phyloP scores from a whole-genome alignment of 768 basidiomycete species.

The Kwoniella heveanensis region DNA sequence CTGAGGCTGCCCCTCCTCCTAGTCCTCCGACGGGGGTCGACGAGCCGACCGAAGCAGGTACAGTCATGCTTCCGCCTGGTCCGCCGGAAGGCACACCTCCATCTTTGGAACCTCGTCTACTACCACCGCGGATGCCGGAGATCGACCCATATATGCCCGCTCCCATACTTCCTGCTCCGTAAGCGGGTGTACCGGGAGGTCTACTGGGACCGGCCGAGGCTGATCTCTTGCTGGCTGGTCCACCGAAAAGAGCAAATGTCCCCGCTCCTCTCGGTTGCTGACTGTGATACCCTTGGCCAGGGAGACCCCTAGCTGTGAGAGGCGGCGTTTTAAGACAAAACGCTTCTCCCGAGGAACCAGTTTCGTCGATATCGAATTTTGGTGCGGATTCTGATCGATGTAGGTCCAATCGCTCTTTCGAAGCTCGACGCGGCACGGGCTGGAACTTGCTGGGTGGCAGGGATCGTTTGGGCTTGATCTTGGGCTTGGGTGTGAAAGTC shows the following conservation, averaged over 20 bases:
- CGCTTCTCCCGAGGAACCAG: slow-evolving; percentile 45
- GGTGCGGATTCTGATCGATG: slow-evolving; percentile 44
- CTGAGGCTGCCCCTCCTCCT: neutral
- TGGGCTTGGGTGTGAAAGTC: slow-evolving; percentile 69
- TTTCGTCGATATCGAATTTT: slow-evolving; percentile 47
- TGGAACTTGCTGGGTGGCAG: slow-evolving; percentile 35
- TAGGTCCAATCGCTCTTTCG: slow-evolving; percentile 34
- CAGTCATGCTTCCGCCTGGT: neutral
- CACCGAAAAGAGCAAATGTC: slow-evolving; percentile 51
- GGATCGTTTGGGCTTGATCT: slow-evolving; percentile 39
- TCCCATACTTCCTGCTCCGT: neutral
- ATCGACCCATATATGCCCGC: neutral
- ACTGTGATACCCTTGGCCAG: neutral
- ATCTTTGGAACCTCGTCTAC: neutral
- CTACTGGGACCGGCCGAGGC: neutral
- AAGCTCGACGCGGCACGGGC: slow-evolving; percentile 40
- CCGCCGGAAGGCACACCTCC: neutral
- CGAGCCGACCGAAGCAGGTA: neutral
- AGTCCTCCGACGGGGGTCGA: slow-evolving; percentile 3
- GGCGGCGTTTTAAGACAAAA: slow-evolving; percentile 41
- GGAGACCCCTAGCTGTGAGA: slow-evolving; percentile 17
- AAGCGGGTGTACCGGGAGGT: neutral
- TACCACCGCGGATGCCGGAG: neutral
- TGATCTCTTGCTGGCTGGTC: neutral
- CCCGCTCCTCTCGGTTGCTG: slow-evolving; percentile 36